Percentiles rank a stretch among this genome's conserved stretches.
Conservation (phyloP, 257 asterid species). For the Schizonepeta tenuifolia region DNA sequence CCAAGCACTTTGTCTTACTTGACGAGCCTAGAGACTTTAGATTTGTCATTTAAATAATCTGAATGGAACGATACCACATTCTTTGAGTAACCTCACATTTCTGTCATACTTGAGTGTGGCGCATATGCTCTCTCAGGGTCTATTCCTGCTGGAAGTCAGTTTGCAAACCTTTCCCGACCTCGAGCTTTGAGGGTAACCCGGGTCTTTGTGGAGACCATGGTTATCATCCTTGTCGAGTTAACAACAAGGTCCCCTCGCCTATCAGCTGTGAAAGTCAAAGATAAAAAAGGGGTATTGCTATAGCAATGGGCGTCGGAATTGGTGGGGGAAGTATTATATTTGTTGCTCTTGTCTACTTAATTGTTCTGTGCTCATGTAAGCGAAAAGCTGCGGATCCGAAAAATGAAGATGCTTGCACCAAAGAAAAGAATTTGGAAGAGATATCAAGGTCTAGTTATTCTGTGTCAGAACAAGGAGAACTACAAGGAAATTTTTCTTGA, state of each 20-base stretch:
- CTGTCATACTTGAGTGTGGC: constrained; percentile 67
- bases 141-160: constrained; percentile 68
- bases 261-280: constrained; percentile 34
- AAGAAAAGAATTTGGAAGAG: constrained; percentile 49
- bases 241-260: constrained; percentile 26
- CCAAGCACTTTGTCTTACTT: constrained; percentile 61
- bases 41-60: constrained; percentile 70
- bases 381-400: constrained; percentile 49
- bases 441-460: constrained; percentile 57
- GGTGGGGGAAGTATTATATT: constrained; percentile 56
- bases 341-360: constrained; percentile 43
- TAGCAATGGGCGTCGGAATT: constrained; percentile 61
- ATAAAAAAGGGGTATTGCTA: constrained; percentile 37
- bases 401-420: constrained; percentile 33
- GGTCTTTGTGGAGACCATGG: constrained; percentile 66
- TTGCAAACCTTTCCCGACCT: constrained; percentile 53
- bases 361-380: constrained; percentile 41
- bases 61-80: constrained; percentile 63
- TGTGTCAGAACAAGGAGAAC: constrained; percentile 58
- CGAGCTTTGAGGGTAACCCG: constrained; percentile 72
- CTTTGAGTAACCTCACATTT: constrained; percentile 58
- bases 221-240: constrained; percentile 38
- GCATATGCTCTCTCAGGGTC: constrained; percentile 59
- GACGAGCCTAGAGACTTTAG: constrained; percentile 66
- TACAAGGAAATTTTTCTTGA: constrained; percentile 50